Evolutionary conservation across 2,329 filamentous ascomycete genomes (phyloP), one percentile per base, ranked within the genome.

Genomic region (Colletotrichum lupini): DNA sequence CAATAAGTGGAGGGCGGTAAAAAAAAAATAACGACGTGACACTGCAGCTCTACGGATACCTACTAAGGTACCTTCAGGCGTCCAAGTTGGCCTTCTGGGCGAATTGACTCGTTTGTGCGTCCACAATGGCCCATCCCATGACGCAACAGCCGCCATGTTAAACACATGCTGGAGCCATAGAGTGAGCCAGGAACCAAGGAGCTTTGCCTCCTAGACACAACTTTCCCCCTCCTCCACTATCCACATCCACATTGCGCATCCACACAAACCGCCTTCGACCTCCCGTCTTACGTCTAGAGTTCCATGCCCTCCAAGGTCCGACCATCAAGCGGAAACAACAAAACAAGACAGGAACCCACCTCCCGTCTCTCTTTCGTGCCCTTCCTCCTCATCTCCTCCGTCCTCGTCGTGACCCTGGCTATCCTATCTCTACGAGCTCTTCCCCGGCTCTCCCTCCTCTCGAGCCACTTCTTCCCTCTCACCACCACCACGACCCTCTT

Each of bases 391-490:
- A 52, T 74, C 62, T 68, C 65, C 9, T 61, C 75, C 42, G 4
- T 76, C 46, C 46, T 75, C 24, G 60, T 67, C 42, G 72, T 68
- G 68, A 76, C 73, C 52, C 72, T 76, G 75, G 74, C 74, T 52
- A 69, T 70, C 55, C 62, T 77, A 28, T 64, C 73, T 26, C 53
- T 73, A 37, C 58, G 76, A 76, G 75, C 75, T 57, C 66, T 76
- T 26, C 75, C 74, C 37, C 74, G 76, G 67, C 68, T 75, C 61
- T 73, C 79, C 76, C 74, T 78, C 75, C 62, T 80, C 52, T 68
- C 68, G 55, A 65, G 57, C 55, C 71, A 74, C 60, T 49, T 72
- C 46, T 46, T 67, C 61, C 55, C 57, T 37, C 28, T 57, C 49
- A 56, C 71, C 32, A 62, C 53, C 8, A 12, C 67, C 73, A 55